Conservation (phyloP, 2,329 filamentous ascomycete genomes). For the Fusarium sp. region DNA sequence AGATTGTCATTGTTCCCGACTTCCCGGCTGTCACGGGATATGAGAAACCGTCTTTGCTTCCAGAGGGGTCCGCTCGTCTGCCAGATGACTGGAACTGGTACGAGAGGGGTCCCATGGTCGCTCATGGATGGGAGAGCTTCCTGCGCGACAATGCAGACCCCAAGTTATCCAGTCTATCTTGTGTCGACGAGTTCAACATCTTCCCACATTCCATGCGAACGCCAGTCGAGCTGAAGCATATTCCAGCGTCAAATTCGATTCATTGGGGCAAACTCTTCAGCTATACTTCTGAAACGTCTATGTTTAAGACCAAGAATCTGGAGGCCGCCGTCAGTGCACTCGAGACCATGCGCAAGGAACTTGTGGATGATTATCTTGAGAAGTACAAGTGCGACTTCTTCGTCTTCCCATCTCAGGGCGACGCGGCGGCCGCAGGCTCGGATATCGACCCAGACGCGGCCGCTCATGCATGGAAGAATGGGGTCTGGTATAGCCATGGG, state of each 20-base stretch:
- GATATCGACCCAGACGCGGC: constrained; percentile 48
- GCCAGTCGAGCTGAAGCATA: constrained; percentile 6
- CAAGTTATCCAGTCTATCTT: constrained; percentile 42
- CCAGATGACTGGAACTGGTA: constrained; percentile 58
- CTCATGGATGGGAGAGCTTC: constrained; percentile 33
- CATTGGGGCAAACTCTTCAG: constrained; percentile 4
- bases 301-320: constrained; percentile 55
- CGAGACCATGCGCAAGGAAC: constrained; percentile 56
- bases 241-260: constrained; percentile 4
- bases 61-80: constrained; percentile 33
- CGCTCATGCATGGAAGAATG: constrained; percentile 47
- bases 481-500: constrained; percentile 64
- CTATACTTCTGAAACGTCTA: constrained; percentile 28
- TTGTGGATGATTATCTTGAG: constrained; percentile 62
- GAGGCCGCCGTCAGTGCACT: constrained; percentile 55
- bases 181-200: constrained; percentile 50
- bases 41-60: constrained; percentile 55
- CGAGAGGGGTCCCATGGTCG: constrained; percentile 23
- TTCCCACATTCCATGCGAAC: constrained; percentile 43
- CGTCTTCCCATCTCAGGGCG: constrained; percentile 61
- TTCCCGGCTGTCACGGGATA: constrained; percentile 59
- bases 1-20: constrained; percentile 39
- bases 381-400: constrained; percentile 53
- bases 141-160: background rate
- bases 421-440: constrained; percentile 60